These are phyloP conservation scores for Cyberlindnera lachancei DNA, from an alignment of 805 yeast species.

Conservation along the genomic window DNA sequence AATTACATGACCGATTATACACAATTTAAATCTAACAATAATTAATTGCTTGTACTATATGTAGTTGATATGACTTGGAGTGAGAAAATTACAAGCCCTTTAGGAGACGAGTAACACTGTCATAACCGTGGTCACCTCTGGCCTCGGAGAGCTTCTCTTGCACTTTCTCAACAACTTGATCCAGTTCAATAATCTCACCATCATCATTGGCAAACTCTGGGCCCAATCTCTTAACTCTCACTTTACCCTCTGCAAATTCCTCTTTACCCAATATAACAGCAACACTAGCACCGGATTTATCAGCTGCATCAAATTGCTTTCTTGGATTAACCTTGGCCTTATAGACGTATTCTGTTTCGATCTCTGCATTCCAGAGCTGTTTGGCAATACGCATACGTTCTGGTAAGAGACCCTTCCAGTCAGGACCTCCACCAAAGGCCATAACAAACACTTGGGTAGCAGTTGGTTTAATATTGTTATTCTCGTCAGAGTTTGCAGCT, in stretches of 20 bases:
- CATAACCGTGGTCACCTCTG: conserved; percentile 42
- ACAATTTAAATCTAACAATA: too few species aligned
- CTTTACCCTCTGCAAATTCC: conserved; percentile 68
- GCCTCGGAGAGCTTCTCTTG: conserved; percentile 46
- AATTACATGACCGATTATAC: too few species aligned
- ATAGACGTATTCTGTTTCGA: conserved; percentile 86
- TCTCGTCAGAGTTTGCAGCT: conserved; percentile 40
- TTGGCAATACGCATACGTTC: conserved; percentile 89
- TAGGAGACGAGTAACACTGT: conserved; percentile 57
- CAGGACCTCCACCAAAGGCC: conserved; percentile 99
- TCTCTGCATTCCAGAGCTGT: conserved; percentile 78
- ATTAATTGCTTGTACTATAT: not conserved
- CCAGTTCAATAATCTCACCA: conserved; percentile 69
- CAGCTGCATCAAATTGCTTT: conserved; percentile 97
- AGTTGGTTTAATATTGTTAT: conserved; percentile 70
- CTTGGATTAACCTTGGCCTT: conserved; percentile 91
- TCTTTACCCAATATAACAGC: conserved; percentile 96
- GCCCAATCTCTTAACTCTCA: conserved; percentile 84
- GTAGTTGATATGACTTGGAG: not conserved
- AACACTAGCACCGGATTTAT: conserved; percentile 81
- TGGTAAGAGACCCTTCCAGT: conserved; percentile 85
- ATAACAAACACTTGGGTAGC: conserved; percentile 90
- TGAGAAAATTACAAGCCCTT: conserved; percentile 21
- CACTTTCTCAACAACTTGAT: conserved; percentile 47
- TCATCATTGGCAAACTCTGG: conserved; percentile 83